phyloP scores from a whole-genome alignment of 495 filamentous ascomycete genomes.

The Tetracladium setigerum region DNA sequence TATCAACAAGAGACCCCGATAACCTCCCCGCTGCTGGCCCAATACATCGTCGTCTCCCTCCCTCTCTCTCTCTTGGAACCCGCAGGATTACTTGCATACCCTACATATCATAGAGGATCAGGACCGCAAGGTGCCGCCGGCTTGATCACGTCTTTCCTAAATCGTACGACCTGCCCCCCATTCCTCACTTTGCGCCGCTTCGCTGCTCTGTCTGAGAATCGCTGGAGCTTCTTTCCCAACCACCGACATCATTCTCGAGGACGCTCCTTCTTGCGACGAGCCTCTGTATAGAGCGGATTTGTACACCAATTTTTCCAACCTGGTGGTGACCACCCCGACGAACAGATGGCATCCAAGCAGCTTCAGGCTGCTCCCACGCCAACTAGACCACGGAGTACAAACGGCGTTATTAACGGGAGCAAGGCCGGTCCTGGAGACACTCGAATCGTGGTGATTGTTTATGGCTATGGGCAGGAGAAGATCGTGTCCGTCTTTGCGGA shows the following conservation, averaged over 20 bases:
- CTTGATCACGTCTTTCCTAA: too few relatives aligned
- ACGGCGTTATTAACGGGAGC: conserved; percentile 22
- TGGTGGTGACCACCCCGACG: neutral
- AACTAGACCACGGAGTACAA: conserved; percentile 19
- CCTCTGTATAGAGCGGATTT: too few relatives aligned
- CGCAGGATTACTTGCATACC: too few relatives aligned
- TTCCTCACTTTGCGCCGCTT: neutral
- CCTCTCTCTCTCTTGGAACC: too few relatives aligned
- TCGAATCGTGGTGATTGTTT: conserved; percentile 52
- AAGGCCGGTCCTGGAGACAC: conserved; percentile 30
- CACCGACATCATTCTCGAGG: conserved; percentile 1
- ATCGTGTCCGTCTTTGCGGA: conserved; percentile 63
- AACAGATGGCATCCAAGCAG: conserved; percentile 22
- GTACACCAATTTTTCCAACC: conserved; percentile 5
- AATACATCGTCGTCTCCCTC: too few relatives aligned
- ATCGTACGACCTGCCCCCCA: too few relatives aligned
- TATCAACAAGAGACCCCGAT: too few relatives aligned
- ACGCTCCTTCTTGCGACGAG: neutral
- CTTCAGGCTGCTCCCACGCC: conserved; percentile 22
- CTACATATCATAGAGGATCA: too few relatives aligned
- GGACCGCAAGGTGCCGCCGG: too few relatives aligned
- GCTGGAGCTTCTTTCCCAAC: conserved; percentile 5
- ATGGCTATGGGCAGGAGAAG: conserved; percentile 50
- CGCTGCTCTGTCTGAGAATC: conserved; percentile 14
- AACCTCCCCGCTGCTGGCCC: too few relatives aligned